A percentile compares a stretch with the other conserved stretches of the same genome.
These are phyloP conservation scores for Monilinia laxa DNA, from an alignment of 2,329 filamentous ascomycete species.

Conservation along the genomic window DNA sequence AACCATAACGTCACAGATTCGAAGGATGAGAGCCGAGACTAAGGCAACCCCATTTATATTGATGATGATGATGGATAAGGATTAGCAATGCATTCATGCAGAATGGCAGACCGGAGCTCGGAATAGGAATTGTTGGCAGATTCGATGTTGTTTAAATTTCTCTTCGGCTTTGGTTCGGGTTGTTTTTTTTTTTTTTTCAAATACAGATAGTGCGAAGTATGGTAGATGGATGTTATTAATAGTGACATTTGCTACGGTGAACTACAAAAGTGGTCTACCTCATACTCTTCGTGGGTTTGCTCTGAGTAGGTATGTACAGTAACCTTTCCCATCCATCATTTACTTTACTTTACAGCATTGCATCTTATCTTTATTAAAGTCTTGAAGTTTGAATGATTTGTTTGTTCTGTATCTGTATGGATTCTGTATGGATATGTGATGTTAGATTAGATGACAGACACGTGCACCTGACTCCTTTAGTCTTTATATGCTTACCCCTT, in stretches of 20 bases:
- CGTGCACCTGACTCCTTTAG: too few relatives aligned
- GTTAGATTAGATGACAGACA: too few relatives aligned
- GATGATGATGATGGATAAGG: background rate
- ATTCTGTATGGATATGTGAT: too few relatives aligned
- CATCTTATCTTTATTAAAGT: too few relatives aligned
- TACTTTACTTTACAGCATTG: background rate
- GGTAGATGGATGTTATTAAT: background rate
- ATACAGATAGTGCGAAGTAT: too few relatives aligned
- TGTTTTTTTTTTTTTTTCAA: background rate
- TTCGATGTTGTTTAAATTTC: slow-evolving; percentile 2
- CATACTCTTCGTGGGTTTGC: background rate
- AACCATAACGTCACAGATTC: background rate
- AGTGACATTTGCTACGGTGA: slow-evolving; percentile 14
- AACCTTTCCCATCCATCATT: too few relatives aligned
- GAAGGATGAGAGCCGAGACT: slow-evolving; percentile 11
- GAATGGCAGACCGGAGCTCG: slow-evolving; percentile 4
- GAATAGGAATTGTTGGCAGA: background rate
- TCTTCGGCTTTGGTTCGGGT: slow-evolving; percentile 9
- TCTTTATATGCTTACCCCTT: too few relatives aligned
- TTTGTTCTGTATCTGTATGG: too few relatives aligned
- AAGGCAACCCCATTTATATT: background rate
- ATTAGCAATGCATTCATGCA: background rate
- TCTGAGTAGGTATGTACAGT: background rate
- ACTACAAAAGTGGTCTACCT: background rate
- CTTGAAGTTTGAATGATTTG: too few relatives aligned